Conservation (phyloP, 2,329 filamentous ascomycete species). For the Beauveria pseudobassiana region DNA sequence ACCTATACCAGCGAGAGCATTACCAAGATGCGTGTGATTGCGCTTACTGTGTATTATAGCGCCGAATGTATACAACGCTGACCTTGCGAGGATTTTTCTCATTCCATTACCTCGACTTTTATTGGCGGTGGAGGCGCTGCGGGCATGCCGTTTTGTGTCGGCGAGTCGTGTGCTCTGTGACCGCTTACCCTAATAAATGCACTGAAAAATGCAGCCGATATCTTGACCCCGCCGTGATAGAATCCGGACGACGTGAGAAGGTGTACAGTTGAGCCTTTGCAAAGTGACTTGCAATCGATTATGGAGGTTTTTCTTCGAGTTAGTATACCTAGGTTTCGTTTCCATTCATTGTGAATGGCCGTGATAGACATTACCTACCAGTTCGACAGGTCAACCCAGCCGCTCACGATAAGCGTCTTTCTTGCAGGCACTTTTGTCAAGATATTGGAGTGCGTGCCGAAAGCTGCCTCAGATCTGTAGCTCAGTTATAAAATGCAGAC, state of each 20-base stretch:
- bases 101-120: neutral
- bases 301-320: too few species aligned
- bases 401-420: too few species aligned
- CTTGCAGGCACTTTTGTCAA: too few species aligned
- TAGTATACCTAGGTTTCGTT: too few species aligned
- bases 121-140: neutral
- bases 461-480: neutral
- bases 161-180: neutral
- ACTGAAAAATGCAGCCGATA: neutral
- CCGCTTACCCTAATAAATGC: neutral
- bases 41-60: too few species aligned
- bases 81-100: neutral
- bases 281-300: too few species aligned
- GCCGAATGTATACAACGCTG: neutral
- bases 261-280: too few species aligned
- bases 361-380: too few species aligned
- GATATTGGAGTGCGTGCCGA: too few species aligned
- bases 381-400: too few species aligned
- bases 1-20: conserved; percentile 11
- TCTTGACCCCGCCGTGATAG: neutral
- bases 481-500: neutral
- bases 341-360: too few species aligned
- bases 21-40: conserved; percentile 1
- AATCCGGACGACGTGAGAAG: neutral
- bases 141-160: neutral